These are phyloP conservation scores for Agarophyton chilense DNA, from an alignment of 23 red algal genomes.

Conservation along the genomic window DNA sequence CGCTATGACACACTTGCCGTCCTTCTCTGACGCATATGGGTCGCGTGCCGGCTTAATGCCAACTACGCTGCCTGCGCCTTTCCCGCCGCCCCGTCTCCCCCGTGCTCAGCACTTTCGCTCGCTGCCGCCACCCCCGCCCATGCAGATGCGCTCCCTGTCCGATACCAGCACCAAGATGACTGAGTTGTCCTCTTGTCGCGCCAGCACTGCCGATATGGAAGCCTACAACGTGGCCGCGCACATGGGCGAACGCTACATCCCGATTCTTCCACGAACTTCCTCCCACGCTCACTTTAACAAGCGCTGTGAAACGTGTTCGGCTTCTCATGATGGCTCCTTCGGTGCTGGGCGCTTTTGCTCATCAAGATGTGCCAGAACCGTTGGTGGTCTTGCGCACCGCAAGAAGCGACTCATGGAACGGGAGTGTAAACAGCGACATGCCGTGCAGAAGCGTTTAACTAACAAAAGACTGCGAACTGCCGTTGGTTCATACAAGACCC, in stretches of 20 bases:
- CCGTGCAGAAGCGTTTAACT: slow-evolving; percentile 1
- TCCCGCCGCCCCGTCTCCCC: slow-evolving; percentile 1
- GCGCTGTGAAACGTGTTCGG: slow-evolving; percentile 57
- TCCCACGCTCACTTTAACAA: slow-evolving; percentile 40
- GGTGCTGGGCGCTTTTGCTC: slow-evolving; percentile 67
- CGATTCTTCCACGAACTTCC: slow-evolving; percentile 49
- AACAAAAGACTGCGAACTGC: slow-evolving; percentile 3
- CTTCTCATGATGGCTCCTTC: slow-evolving; percentile 67
- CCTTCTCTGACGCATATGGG: not conserved
- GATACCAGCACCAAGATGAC: slow-evolving; percentile 23
- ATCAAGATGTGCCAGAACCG: slow-evolving; percentile 64
- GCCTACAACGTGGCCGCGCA: not conserved
- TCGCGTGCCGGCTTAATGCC: not conserved
- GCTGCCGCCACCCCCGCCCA: slow-evolving; percentile 7
- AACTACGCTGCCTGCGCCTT: not conserved
- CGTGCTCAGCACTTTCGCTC: not conserved
- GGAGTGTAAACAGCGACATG: slow-evolving; percentile 27
- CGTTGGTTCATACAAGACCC: not conserved
- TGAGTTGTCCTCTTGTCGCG: slow-evolving; percentile 8
- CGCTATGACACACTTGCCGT: not conserved
- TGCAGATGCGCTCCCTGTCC: not conserved
- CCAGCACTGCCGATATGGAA: not conserved
- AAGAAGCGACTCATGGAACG: slow-evolving; percentile 69
- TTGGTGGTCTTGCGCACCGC: slow-evolving; percentile 65
- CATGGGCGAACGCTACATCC: slow-evolving; percentile 40